Percentiles rank a stretch among this genome's conserved stretches.
phyloP scores from a whole-genome alignment of 2,329 filamentous ascomycete species.

The Fusarium liriodendri region DNA sequence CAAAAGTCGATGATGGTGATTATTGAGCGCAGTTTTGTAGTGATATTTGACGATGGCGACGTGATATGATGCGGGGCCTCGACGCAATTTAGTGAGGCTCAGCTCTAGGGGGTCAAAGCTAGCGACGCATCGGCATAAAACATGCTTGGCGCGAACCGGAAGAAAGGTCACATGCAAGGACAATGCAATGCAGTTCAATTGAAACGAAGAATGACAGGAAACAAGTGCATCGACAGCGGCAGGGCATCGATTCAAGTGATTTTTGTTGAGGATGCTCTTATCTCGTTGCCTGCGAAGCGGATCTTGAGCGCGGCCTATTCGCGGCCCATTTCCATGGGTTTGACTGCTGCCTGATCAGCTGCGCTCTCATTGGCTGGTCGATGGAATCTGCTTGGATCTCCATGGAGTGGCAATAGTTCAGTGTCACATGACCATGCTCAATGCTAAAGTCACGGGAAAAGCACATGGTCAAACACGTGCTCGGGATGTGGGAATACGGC shows the following conservation, averaged over 20 bases:
- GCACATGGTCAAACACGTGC: neutral
- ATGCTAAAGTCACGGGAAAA: neutral
- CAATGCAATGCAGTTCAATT: neutral
- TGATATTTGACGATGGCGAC: conserved; percentile 28
- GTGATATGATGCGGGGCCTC: conserved; percentile 28
- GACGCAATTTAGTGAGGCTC: conserved; percentile 27
- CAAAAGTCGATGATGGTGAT: neutral
- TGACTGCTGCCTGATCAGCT: conserved; percentile 43
- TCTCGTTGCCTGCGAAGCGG: conserved; percentile 47
- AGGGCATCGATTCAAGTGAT: conserved; percentile 30
- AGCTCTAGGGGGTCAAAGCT: conserved; percentile 5
- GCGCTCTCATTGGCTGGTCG: conserved; percentile 24
- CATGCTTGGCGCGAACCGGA: neutral
- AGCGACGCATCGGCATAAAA: conserved; percentile 13
- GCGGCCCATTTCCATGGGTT: conserved; percentile 39
- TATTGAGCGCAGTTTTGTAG: conserved; percentile 14
- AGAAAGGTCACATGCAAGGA: conserved; percentile 11
- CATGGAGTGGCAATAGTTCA: neutral
- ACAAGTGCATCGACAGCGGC: conserved; percentile 6
- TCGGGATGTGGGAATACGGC: conserved; percentile 3
- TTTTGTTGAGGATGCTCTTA: conserved; percentile 39
- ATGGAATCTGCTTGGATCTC: neutral
- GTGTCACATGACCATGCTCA: neutral
- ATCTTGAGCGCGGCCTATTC: conserved; percentile 42
- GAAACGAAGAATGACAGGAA: neutral